Conservation (phyloP, 257 asterid genomes). For the Penstemon barbatus region DNA sequence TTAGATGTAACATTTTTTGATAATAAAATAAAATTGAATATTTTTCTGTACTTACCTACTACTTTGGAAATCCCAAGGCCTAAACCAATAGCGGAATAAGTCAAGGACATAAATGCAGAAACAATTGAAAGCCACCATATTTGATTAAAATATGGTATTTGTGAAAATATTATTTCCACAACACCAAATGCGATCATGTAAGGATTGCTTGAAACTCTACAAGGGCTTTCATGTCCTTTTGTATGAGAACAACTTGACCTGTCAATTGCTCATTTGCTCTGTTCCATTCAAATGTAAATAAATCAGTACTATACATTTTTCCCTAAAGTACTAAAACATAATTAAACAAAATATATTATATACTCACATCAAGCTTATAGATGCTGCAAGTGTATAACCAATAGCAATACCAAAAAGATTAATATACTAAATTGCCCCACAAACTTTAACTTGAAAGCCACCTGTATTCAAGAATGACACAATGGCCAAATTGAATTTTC, state of each 20-base stretch:
- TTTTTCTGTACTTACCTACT: too few relatives aligned
- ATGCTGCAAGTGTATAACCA: slow-evolving; percentile 87
- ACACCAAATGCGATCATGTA: too few relatives aligned
- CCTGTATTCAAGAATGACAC: slow-evolving; percentile 45
- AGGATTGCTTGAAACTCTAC: too few relatives aligned
- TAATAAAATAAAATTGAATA: too few relatives aligned
- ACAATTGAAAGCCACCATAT: too few relatives aligned
- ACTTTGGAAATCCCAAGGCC: slow-evolving; percentile 68
- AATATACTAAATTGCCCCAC: slow-evolving; percentile 83
- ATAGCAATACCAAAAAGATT: slow-evolving; percentile 91
- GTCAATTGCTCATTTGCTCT: too few relatives aligned
- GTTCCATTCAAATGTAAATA: slow-evolving; percentile 18
- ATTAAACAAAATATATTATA: not conserved
- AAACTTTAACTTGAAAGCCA: slow-evolving; percentile 77
- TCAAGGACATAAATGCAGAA: too few relatives aligned
- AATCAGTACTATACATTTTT: not conserved
- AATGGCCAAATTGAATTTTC: not conserved
- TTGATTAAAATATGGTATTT: too few relatives aligned
- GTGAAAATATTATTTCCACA: too few relatives aligned
- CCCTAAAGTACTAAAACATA: not conserved
- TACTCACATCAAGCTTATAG: slow-evolving; percentile 78
- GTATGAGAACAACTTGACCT: too few relatives aligned
- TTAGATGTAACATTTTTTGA: too few relatives aligned
- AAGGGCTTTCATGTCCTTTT: too few relatives aligned
- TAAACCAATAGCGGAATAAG: slow-evolving; percentile 65